phyloP scores from a whole-genome alignment of 2,329 filamentous ascomycete genomes.

The Pyrenochaeta sp. region DNA sequence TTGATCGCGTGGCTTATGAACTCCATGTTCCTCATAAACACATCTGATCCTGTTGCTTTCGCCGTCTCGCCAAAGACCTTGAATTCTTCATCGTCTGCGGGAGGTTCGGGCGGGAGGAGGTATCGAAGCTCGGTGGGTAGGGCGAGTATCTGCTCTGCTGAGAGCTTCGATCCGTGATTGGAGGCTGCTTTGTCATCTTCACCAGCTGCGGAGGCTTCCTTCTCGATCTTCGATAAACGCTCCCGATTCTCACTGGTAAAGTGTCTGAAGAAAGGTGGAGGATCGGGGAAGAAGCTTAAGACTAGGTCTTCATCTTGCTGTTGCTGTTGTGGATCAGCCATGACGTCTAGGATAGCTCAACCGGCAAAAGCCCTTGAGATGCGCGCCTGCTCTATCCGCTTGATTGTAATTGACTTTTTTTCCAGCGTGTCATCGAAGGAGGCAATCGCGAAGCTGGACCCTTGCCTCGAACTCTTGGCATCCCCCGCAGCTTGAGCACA shows the following conservation, averaged over 20 bases:
- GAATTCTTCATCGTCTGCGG: conserved; percentile 71
- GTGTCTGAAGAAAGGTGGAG: conserved; percentile 87
- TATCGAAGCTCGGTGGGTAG: conserved; percentile 76
- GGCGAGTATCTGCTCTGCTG: conserved; percentile 47
- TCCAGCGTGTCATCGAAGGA: not conserved
- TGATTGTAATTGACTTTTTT: not conserved
- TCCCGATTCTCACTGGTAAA: conserved; percentile 81
- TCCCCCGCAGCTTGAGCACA: conserved; percentile 6
- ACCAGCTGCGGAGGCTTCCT: conserved; percentile 30
- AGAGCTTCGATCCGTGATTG: conserved; percentile 16
- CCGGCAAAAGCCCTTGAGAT: not conserved
- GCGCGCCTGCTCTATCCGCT: not conserved
- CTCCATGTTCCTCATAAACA: conserved; percentile 36
- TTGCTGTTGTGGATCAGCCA: conserved; percentile 28
- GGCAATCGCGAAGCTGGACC: conserved; percentile 12
- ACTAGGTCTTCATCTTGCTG: conserved; percentile 32
- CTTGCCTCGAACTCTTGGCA: conserved; percentile 4
- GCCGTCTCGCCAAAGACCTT: conserved; percentile 76
- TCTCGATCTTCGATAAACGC: conserved; percentile 63
- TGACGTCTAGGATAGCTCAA: not conserved
- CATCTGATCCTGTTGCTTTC: conserved; percentile 35
- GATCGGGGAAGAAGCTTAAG: conserved; percentile 73
- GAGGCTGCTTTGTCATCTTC: conserved; percentile 9
- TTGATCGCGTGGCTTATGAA: conserved; percentile 38
- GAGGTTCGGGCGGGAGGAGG: conserved; percentile 82